These are phyloP conservation scores for Artemisia tridentata DNA, from an alignment of 129 eudicot species.

Conservation along the genomic window DNA sequence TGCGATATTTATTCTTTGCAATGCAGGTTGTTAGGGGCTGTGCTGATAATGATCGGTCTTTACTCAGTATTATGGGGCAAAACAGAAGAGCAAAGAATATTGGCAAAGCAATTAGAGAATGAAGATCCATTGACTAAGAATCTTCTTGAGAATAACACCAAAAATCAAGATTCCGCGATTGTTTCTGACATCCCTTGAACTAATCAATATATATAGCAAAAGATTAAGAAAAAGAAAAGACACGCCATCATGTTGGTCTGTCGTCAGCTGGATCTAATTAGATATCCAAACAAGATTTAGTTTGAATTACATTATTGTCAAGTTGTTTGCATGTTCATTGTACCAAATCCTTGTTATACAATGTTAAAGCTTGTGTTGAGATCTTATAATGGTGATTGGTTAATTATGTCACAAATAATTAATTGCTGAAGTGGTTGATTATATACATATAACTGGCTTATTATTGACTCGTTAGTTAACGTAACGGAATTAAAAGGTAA, in stretches of 20 bases:
- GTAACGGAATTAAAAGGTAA: no score
- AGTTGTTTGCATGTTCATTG: constrained; percentile 19
- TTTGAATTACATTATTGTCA: constrained; percentile 18
- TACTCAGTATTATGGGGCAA: constrained; percentile 92
- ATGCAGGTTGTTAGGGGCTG: constrained; percentile 73
- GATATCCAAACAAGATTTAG: constrained; percentile 8
- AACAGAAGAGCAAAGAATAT: constrained; percentile 50
- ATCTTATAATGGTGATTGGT: background rate
- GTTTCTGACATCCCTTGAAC: constrained; percentile 49
- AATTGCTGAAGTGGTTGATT: constrained; percentile 7
- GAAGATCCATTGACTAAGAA: constrained; percentile 45
- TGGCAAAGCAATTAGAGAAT: constrained; percentile 40
- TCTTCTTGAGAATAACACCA: constrained; percentile 46
- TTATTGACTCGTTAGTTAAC: no score
- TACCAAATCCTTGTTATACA: background rate
- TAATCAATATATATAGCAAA: background rate
- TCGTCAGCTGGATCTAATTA: constrained; percentile 8
- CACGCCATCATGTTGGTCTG: constrained; percentile 2
- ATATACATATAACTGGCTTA: no score
- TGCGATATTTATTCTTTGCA: background rate
- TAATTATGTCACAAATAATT: constrained; percentile 5
- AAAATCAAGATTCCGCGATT: constrained; percentile 25
- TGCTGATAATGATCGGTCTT: constrained; percentile 62
- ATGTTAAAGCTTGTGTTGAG: background rate
- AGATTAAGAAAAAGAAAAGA: background rate